Percentiles rank a stretch among this genome's conserved stretches.
Conservation (phyloP, 192 early-diverging fungal species). For the Backusella westeae region DNA sequence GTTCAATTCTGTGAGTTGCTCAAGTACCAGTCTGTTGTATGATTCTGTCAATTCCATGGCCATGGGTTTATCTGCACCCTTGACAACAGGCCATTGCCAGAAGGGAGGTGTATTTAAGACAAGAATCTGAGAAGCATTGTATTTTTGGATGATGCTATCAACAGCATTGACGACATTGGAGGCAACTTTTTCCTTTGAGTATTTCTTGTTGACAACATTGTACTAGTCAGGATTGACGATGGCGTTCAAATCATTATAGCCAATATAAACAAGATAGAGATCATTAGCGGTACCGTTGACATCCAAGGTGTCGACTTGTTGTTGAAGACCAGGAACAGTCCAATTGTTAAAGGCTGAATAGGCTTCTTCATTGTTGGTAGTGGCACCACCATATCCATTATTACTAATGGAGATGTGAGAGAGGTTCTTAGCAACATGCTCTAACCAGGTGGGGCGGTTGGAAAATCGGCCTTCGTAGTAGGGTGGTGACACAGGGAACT, state of each 20-base stretch:
- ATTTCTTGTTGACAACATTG: not conserved
- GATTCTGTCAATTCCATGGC: slow-evolving; percentile 30
- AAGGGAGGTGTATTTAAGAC: not conserved
- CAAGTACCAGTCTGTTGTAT: not conserved
- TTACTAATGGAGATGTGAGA: not conserved
- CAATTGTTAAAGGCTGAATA: not conserved
- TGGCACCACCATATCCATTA: not conserved
- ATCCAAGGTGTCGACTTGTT: not conserved
- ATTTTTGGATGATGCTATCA: not conserved
- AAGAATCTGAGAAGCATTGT: not conserved
- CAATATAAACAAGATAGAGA: not conserved
- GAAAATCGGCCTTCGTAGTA: not conserved
- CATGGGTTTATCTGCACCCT: not conserved
- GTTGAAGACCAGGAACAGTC: not conserved
- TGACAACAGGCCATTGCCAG: not conserved
- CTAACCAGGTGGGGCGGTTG: not conserved
- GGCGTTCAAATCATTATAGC: not conserved
- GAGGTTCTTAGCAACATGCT: not conserved
- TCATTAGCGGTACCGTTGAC: not conserved
- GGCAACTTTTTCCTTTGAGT: not conserved
- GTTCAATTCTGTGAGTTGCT: not conserved
- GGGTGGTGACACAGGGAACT: not conserved
- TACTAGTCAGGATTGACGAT: not conserved
- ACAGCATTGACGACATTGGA: not conserved
- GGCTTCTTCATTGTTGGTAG: not conserved